Evolutionary conservation across 2,329 filamentous ascomycete species (phyloP).

Genomic region (Aspergillus quadricinctus): DNA sequence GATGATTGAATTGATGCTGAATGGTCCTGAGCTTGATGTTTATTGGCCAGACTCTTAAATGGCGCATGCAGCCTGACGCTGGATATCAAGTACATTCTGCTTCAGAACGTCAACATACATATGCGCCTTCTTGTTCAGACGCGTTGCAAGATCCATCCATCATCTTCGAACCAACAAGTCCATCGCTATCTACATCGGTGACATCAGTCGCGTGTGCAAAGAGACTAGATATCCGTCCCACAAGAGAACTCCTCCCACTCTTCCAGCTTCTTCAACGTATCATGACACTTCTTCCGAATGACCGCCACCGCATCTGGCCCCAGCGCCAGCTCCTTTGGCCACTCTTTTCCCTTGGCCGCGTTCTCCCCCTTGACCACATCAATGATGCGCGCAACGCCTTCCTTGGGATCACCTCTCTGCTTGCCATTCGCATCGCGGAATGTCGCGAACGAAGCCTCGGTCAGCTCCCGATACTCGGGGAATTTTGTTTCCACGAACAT

Average conservation of each 20-base stretch:
- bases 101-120: too few relatives aligned
- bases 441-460: constrained; percentile 9
- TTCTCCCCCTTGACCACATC: constrained; percentile 25
- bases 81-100: too few relatives aligned
- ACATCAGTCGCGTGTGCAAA: too few relatives aligned
- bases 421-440: constrained; percentile 19
- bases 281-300: constrained; percentile 4
- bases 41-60: too few relatives aligned
- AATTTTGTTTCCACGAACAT: constrained; percentile 6
- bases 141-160: too few relatives aligned
- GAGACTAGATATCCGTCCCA: constrained; percentile 4
- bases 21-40: not conserved
- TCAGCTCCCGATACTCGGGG: constrained; percentile 22
- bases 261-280: constrained; percentile 4
- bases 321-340: constrained; percentile 25
- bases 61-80: too few relatives aligned
- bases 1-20: constrained; percentile 9
- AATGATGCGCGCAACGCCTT: constrained; percentile 29
- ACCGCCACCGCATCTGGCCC: constrained; percentile 21
- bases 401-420: constrained; percentile 28
- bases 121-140: too few relatives aligned
- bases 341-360: constrained; percentile 14
- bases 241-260: constrained; percentile 6
- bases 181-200: not conserved
- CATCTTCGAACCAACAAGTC: not conserved